Evolutionary conservation across 495 filamentous ascomycete genomes (phyloP).

Genomic region (Tuber borchii): DNA sequence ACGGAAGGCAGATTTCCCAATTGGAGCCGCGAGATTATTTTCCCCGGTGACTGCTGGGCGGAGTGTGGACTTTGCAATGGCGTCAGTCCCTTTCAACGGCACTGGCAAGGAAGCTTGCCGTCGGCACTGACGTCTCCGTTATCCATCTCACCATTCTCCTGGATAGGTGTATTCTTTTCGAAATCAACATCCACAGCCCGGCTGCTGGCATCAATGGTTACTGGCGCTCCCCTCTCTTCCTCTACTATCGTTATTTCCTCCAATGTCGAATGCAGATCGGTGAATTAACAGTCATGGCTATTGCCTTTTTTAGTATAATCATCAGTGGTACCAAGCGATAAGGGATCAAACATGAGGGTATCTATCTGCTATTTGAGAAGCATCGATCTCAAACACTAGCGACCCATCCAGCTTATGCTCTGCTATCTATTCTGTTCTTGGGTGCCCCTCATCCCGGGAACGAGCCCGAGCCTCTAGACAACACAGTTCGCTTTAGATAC

Average conservation of each 20-base stretch:
- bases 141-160: conserved; percentile 44
- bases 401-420: conserved; percentile 12
- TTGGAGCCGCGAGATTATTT: conserved; percentile 41
- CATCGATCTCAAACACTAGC: conserved; percentile 27
- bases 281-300: conserved; percentile 54
- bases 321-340: not conserved
- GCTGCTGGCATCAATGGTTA: conserved; percentile 45
- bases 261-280: conserved; percentile 49
- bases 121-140: conserved; percentile 47
- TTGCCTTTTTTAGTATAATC: conserved; percentile 39
- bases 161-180: conserved; percentile 44
- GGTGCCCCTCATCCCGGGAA: conserved; percentile 16
- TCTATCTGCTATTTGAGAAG: conserved; percentile 4
- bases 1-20: conserved; percentile 55
- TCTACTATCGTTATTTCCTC: conserved; percentile 45
- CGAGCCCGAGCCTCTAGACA: conserved; percentile 46
- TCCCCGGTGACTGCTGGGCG: conserved; percentile 21
- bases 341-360: conserved; percentile 16
- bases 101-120: conserved; percentile 30
- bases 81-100: not conserved
- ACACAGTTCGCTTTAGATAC: conserved; percentile 52
- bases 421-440: conserved; percentile 10
- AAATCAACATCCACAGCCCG: conserved; percentile 48
- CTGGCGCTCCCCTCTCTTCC: conserved; percentile 46
- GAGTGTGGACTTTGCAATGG: conserved; percentile 38